Evolutionary conservation across 495 filamentous ascomycete genomes (phyloP), one percentile per base, ranked within the genome.

Genomic region (Massariosphaeria phaeospora): DNA sequence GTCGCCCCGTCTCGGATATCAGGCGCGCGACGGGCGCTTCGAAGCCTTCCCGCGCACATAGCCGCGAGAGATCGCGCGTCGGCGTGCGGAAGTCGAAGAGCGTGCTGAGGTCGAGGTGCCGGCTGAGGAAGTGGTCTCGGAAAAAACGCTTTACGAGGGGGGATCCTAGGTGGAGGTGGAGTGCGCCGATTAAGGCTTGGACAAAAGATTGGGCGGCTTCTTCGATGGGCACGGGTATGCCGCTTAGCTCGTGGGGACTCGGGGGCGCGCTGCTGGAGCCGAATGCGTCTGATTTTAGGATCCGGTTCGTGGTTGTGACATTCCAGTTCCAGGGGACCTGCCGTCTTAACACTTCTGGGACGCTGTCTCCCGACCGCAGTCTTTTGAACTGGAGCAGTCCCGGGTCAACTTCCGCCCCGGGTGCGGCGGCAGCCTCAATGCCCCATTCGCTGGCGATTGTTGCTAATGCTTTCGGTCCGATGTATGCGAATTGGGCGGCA

Each of bases 1-100:
- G 67, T 48, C 94, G 79, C 64, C 93, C 93, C 13, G 93, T 95
- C 74, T 98, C 93, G 54, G 79, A 84, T 44, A 94, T 73, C 34
- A 97, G 77, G 45, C 91, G 80, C 27, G 93, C 93, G 17, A 96
- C 81, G 4, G 94, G 94, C 0, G 78, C 68, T 52, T 91, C 89
- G 70, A 97, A 96, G 57, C 84, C 83, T 72, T 98, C 93, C 29
- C 93, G 77, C 18, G 79, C 83, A 69, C 93, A 97, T 23, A 98
- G 75, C 42, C 79, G 73, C 40, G 76, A 75, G 23, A 98, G 75
- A 68, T 97, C 91, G 49, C 85, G 79, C 11, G 86, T 83, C 1
- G 94, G 91, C 40, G 84, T 77, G 36, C 76, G 77, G 76, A 97
- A 97, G 57, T 81, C 72, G 74, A 98, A 98, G 41, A 97, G 67